Evolutionary conservation across 225 moss, liverwort and hornwort species (phyloP).

Genomic region (Pleurozium schreberi): DNA sequence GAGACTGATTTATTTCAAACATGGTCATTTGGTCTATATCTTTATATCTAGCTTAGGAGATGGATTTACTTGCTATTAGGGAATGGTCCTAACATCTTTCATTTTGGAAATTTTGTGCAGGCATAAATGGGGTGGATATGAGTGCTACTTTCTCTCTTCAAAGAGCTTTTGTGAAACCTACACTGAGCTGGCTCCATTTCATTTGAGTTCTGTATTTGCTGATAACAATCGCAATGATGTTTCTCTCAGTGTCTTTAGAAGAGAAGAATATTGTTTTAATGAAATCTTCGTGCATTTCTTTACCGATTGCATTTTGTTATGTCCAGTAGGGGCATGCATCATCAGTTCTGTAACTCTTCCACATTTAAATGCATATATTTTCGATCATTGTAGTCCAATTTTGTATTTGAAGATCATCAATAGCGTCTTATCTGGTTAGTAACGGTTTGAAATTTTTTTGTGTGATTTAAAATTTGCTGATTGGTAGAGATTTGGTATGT

Average conservation of each 20-base stretch:
- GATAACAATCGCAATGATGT: constrained; percentile 7
- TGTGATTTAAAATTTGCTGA: neutral
- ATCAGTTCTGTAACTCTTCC: constrained; percentile 10
- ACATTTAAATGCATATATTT: constrained; percentile 1
- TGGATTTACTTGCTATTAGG: neutral
- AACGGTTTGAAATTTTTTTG: neutral
- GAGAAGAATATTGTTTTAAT: constrained; percentile 23
- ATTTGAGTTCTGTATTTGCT: constrained; percentile 24
- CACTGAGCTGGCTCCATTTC: constrained; percentile 7
- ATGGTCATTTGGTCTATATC: neutral
- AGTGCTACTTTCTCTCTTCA: neutral
- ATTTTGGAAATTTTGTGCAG: neutral
- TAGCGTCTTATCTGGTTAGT: neutral
- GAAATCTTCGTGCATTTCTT: constrained; percentile 5
- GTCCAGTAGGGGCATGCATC: constrained; percentile 10
- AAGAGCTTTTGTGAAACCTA: neutral
- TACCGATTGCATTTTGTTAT: constrained; percentile 6
- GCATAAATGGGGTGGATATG: neutral
- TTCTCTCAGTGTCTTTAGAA: constrained; percentile 12
- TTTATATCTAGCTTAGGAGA: neutral
- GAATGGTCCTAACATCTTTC: neutral
- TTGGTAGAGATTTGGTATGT: neutral
- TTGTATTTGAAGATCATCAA: neutral
- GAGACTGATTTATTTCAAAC: neutral
- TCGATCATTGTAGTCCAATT: neutral